A percentile compares a stretch with the other conserved stretches of the same genome.
phyloP scores from a whole-genome alignment of 768 basidiomycete genomes.

The Tricholoma saponaceum region DNA sequence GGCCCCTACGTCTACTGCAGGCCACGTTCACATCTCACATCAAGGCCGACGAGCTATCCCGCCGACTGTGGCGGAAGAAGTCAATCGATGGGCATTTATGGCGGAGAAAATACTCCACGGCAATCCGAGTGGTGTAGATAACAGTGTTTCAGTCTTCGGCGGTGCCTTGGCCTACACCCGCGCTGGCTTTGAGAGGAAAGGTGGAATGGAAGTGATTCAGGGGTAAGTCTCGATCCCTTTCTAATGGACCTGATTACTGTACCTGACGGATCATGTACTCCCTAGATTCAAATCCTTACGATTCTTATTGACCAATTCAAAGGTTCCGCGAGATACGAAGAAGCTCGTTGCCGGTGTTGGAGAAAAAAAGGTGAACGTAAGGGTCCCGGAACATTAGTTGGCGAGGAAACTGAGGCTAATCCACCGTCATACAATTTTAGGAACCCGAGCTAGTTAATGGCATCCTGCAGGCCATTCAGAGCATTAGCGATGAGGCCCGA shows the following conservation, averaged over 20 bases:
- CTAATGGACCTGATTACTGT: constrained; percentile 4
- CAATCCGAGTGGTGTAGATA: constrained; percentile 96
- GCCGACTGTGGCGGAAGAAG: constrained; percentile 61
- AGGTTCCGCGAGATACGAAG: constrained; percentile 92
- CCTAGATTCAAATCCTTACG: constrained; percentile 83
- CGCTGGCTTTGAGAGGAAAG: constrained; percentile 69
- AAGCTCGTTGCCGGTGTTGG: constrained; percentile 89
- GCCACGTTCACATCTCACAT: constrained; percentile 61
- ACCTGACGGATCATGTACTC: constrained; percentile 11
- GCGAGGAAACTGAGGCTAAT: constrained; percentile 7
- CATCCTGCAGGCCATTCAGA: constrained; percentile 78
- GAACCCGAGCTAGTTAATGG: constrained; percentile 85
- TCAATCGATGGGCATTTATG: constrained; percentile 93
- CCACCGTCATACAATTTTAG: constrained; percentile 25
- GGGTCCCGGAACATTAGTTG: constrained; percentile 15
- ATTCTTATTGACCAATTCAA: constrained; percentile 91
- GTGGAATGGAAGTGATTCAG: constrained; percentile 80
- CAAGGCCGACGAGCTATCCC: constrained; percentile 64
- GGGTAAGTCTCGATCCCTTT: constrained; percentile 52
- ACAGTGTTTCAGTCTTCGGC: constrained; percentile 89
- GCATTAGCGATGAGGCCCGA: constrained; percentile 79
- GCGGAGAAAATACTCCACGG: constrained; percentile 96
- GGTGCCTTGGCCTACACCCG: constrained; percentile 90
- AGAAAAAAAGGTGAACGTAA: constrained; percentile 58
- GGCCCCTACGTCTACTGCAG: constrained; percentile 36